Evolutionary conservation across 768 basidiomycete species (phyloP), one percentile per base, ranked within the genome.

Genomic region (Macrolepiota dolichaula): DNA sequence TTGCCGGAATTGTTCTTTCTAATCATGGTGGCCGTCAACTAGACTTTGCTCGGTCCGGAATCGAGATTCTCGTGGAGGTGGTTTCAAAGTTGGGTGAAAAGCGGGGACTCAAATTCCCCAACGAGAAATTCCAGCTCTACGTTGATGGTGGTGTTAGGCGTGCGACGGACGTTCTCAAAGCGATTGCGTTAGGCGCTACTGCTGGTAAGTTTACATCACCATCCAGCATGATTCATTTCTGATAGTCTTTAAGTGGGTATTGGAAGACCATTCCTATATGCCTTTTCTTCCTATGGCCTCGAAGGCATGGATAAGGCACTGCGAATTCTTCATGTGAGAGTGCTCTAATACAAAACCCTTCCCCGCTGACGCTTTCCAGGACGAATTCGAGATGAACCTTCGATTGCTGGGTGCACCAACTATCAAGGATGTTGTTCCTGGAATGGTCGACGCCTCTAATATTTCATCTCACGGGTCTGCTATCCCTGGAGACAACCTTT

Each of bases 351-450:
- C 7, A 7, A 32, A 25, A 12, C 40, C n/a, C 35, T 6, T 2
- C 22, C 13, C 40, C 15, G 56, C 50, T 56, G 35, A 19, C 15
- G 22, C 24, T 22, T 42, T 9, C 13, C 69, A 98, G 94, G 93
- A 96, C 66, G 96, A 99, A 73, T 94, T 99, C 67, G 93, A 96
- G 78, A 98, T 98, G 96, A 95, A 96, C 74, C 83, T 98, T 84
- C 88, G 96, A 15, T 79, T 98, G 1, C 74, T 99, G 29, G 96
- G 96, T 6, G 95, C 95, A 0, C 85, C 81, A 3, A 89, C 83
- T 0, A 72, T 98, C 47, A 81, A 81, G 56, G 93, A 98, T 36
- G 77, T 98, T 59, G 85, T 86, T 0, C 92, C 91, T 0, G 84
- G 86, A 47, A 96, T 98, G 96, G 93, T 98, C 7, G 94, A 98